Evolutionary conservation across 768 basidiomycete species (phyloP).

Genomic region (Sarcodon aspratus): DNA sequence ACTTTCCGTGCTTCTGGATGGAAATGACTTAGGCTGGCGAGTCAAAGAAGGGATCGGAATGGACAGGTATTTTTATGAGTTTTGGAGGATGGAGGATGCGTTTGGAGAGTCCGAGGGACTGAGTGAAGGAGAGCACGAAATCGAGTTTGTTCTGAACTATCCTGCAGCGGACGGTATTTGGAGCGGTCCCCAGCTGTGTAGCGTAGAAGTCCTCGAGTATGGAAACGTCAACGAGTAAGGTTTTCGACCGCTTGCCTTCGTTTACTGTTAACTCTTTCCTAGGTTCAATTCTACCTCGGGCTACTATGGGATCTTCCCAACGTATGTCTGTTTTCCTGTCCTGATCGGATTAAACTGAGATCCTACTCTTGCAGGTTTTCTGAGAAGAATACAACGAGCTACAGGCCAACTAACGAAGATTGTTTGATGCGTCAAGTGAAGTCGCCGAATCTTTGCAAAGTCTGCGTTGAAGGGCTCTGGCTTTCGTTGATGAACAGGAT

Average conservation of each 20-base stretch:
- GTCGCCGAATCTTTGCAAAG: conserved; percentile 62
- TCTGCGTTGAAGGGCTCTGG: conserved; percentile 70
- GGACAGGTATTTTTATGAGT: conserved; percentile 72
- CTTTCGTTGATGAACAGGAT: conserved; percentile 46
- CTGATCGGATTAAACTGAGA: not conserved
- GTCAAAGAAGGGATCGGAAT: conserved; percentile 44
- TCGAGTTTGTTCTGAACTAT: conserved; percentile 41
- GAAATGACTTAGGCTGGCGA: conserved; percentile 44
- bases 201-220: conserved; percentile 63
- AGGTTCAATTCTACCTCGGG: conserved; percentile 52
- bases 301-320: conserved; percentile 61
- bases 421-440: conserved; percentile 74
- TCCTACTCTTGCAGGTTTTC: conserved; percentile 37
- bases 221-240: conserved; percentile 50
- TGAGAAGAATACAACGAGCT: conserved; percentile 49
- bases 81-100: conserved; percentile 21
- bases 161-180: conserved; percentile 25
- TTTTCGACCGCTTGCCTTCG: not conserved
- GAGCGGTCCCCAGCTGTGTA: conserved; percentile 57
- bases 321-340: conserved; percentile 30
- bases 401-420: conserved; percentile 75
- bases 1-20: conserved; percentile 51
- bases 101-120: not conserved
- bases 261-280: not conserved
- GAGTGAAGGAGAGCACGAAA: conserved; percentile 37